Evolutionary conservation across 306 rosid species (phyloP), one percentile per base, ranked within the genome.

Genomic region (Castanospermum australe): DNA sequence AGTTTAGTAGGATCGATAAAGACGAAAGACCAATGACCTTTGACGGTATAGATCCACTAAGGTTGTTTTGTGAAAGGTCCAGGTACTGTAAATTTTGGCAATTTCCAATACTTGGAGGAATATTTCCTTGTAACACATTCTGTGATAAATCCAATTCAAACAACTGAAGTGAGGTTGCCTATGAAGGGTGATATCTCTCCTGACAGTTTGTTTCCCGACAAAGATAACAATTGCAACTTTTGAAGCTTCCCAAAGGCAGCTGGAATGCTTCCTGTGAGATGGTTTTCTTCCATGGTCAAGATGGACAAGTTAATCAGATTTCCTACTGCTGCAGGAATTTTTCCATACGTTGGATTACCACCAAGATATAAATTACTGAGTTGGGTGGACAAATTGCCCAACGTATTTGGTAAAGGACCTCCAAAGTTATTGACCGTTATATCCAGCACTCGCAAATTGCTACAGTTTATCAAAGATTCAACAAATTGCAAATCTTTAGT

Each of bases 341-440:
- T 52, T 67, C 87, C 84, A 0, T 25, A 73, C 10, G 86, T 24
- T 2, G 76, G 71, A 18, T 84, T 88, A 0, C 0, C 2, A 0
- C 36, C 62, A 8, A 76, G 25, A 35, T 24, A 21, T 20, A 88
- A 9, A 0, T 0, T 0, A 5, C 0, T 51, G 2, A 88, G 70
- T 15, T 76, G 68, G 65, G 13, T 66, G 20, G 92, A 79, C 12
- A 88, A 79, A 45, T 88, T 86, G 33, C 72, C 84, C 9, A 79
- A 9, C 1, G 62, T 45, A 0, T 62, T 36, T 2, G 88, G 87
- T 13, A 88, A 72, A 33, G 6, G 54, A 28, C 88, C 89, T 61
- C 86, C 85, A 61, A 88, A 88, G 4, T 76, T 81, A 57, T 88
- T 86, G 0, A 0, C 0, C 1, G 45, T 1, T 1, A 88, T 30